Evolutionary conservation across 164 flowering plant species (phyloP), one percentile per base, ranked within the genome.

Genomic region (Taxillus chinensis): DNA sequence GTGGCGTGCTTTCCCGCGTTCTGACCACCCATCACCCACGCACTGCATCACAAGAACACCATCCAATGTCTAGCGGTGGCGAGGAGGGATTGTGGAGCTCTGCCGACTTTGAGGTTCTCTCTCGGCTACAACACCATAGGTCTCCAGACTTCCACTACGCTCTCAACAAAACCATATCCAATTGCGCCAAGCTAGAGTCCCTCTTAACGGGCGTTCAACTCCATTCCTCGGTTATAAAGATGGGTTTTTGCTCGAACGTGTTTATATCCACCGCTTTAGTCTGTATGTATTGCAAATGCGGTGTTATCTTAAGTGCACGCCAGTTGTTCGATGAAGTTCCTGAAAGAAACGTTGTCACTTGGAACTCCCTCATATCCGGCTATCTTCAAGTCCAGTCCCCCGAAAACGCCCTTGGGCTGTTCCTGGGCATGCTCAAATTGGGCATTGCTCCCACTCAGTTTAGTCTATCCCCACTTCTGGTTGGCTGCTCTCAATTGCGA

Each of bases 271-370:
- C 69, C 62, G 71, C 84, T 57, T 73, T 83, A 7, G 67, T 80
- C 12, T 64, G 67, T 68, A 45, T 80, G 77, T 78, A 76, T 57
- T 64, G 71, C 5, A 80, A 80, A 62, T 76, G 81, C 40, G 57
- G 60, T 4, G 12, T 16, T 4, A 61, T 79, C 17, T 15, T 38
- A 5, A 10, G 40, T 39, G 79, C 80, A 0, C 76, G 67, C 12
- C 64, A 64, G 5, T 4, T 75, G 67, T 80, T 82, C 43, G 74
- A 78, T 59, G 80, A 77, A 77, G 75, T 82, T 73, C 71, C 71
- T 58, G 40, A 67, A 0, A 71, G 70, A 65, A 82, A 74, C 60
- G 72, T 55, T 1, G 83, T 79, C 37, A 66, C 81, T 56, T 78
- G 79, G 79, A 78, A 76, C 61, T 62, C 81, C 5, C 62, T 78